Evolutionary conservation across 2,329 filamentous ascomycete genomes (phyloP).

Genomic region (Cladophialophora chaetospira): DNA sequence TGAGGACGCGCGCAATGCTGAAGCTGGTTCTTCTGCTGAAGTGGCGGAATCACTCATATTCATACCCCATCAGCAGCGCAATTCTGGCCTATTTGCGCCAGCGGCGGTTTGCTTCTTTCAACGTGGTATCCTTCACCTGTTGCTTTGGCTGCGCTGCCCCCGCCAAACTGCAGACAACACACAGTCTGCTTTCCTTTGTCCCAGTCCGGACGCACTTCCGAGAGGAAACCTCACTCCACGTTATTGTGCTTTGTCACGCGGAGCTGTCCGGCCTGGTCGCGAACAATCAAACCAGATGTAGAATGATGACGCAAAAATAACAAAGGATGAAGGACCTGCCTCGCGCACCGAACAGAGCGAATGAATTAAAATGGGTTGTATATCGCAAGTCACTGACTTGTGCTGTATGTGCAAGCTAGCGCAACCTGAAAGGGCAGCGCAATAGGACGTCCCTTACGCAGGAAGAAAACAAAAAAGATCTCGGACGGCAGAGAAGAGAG

Average conservation of each 20-base stretch:
- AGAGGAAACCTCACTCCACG: no score
- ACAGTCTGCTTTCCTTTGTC: no score
- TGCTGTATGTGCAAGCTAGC: no score
- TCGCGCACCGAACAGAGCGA: not conserved
- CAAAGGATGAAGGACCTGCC: not conserved
- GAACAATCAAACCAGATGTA: not conserved
- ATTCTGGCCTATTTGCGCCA: not conserved
- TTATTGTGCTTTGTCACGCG: no score
- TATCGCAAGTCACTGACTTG: not conserved
- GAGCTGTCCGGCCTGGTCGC: no score
- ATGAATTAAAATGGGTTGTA: not conserved
- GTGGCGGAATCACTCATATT: conserved; percentile 6
- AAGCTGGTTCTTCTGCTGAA: conserved; percentile 6
- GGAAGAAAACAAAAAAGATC: no score
- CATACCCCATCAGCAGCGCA: not conserved
- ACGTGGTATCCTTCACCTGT: not conserved
- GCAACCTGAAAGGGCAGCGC: no score
- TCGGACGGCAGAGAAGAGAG: no score
- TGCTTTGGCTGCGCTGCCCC: no score
- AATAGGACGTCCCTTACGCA: no score
- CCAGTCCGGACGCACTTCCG: no score
- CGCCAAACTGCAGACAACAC: no score
- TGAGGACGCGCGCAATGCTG: not conserved
- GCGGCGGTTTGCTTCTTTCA: not conserved
- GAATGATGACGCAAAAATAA: not conserved